Evolutionary conservation across 2,329 filamentous ascomycete genomes (phyloP).

Genomic region (Magnaporthiopsis incrustans): DNA sequence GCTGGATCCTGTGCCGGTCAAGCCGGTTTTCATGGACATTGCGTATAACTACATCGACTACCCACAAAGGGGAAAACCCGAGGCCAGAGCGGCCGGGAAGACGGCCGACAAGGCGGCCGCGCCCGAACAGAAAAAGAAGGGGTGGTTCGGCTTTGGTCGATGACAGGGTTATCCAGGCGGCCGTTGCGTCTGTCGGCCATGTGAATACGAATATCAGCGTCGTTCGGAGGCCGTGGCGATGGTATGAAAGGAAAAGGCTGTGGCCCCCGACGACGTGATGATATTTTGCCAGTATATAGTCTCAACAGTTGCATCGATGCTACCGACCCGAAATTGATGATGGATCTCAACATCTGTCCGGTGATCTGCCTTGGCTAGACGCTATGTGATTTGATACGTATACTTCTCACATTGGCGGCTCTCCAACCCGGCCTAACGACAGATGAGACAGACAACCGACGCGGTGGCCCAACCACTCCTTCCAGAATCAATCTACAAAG

Average conservation of each 20-base stretch:
- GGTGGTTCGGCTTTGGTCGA: slow-evolving; percentile 70
- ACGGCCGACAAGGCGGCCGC: slow-evolving; percentile 9
- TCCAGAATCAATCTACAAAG: not conserved
- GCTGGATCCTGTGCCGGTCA: slow-evolving; percentile 76
- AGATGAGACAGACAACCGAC: too few relatives aligned
- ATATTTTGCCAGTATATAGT: not conserved
- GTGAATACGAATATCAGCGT: not conserved
- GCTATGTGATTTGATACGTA: too few relatives aligned
- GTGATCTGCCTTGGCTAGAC: too few relatives aligned
- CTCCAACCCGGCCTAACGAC: too few relatives aligned
- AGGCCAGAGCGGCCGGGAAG: slow-evolving; percentile 16
- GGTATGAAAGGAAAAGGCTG: not conserved
- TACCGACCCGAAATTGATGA: not conserved
- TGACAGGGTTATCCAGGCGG: slow-evolving; percentile 18
- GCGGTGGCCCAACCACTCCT: too few relatives aligned
- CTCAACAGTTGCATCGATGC: not conserved
- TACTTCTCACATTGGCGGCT: too few relatives aligned
- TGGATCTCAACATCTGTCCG: not conserved
- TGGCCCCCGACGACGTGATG: too few relatives aligned
- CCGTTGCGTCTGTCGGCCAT: not conserved
- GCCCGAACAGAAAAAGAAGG: slow-evolving; percentile 49
- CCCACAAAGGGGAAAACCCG: slow-evolving; percentile 41
- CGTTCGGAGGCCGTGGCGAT: not conserved
- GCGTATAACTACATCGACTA: slow-evolving; percentile 98
- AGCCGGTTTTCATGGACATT: slow-evolving; percentile 91